phyloP scores from a whole-genome alignment of 768 basidiomycete genomes.

The Steccherinum ochraceum region DNA sequence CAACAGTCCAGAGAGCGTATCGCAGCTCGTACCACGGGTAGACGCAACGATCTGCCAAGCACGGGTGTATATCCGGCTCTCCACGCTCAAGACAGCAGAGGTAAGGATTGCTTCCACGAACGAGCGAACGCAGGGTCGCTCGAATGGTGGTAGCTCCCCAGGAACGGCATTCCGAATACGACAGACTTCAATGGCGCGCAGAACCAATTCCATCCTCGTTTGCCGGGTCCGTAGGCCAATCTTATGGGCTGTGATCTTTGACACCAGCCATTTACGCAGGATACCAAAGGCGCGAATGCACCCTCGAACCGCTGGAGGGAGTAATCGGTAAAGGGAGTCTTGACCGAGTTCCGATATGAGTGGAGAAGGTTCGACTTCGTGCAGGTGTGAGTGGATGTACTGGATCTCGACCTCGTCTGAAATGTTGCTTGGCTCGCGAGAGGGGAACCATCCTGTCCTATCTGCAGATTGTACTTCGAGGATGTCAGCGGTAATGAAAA shows the following conservation, averaged over 20 bases:
- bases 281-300: conserved; percentile 73
- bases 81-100: conserved; percentile 71
- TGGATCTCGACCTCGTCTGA: conserved; percentile 74
- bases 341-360: conserved; percentile 66
- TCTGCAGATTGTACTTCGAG: conserved; percentile 79
- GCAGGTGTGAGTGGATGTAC: conserved; percentile 67
- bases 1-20: conserved; percentile 54
- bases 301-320: conserved; percentile 71
- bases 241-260: conserved; percentile 58
- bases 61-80: conserved; percentile 72
- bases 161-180: conserved; percentile 52
- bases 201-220: conserved; percentile 63
- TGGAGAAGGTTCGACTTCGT: conserved; percentile 66
- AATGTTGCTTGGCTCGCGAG: conserved; percentile 44
- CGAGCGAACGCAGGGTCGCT: conserved; percentile 64
- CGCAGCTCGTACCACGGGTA: conserved; percentile 54
- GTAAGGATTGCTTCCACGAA: conserved; percentile 75
- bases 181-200: conserved; percentile 70
- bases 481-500: conserved; percentile 71
- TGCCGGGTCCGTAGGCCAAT: conserved; percentile 62
- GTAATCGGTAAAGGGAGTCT: conserved; percentile 64
- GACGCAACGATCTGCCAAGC: conserved; percentile 72
- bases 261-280: conserved; percentile 73
- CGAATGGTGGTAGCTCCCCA: conserved; percentile 32
- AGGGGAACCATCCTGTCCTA: conserved; percentile 71